Evolutionary conservation across 2,329 filamentous ascomycete species (phyloP), one percentile per base, ranked within the genome.

Genomic region (Neonectria punicea): DNA sequence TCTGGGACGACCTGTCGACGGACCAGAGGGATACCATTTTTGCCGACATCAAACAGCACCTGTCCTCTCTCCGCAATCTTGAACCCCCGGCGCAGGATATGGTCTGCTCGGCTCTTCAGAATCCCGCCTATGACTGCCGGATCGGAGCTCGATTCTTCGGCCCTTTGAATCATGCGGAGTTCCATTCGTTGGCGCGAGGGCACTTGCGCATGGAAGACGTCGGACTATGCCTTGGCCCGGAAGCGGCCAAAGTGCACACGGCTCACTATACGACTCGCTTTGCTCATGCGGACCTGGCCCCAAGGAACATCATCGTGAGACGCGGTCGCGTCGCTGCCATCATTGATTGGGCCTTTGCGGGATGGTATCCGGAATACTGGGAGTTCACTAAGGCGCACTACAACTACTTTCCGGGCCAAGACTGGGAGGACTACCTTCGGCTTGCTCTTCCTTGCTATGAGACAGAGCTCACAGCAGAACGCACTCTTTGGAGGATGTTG

Each of bases 311-410:
- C 20, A 73, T 78, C 4, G 70, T 77, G 5, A 65, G 62, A 5
- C 30, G 58, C 8, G 72, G 72, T 10, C 73, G 68, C 18, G 63
- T 78, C 6, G 70, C 63, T 49, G 74, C 72, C 4, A 71, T 77
- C n/a, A 70, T 79, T 44, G 75, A 78, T 54, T 78, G 75, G 74
- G 76, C 41, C 5, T 75, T 75, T 67, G 63, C 79, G 3, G 79
- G 80, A 58, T 78, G 76, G 74, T 77, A 77, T 63, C 76, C 75
- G 1, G 75, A 77, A 56, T 77, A 77, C 63, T 78, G 73, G 76
- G 75, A 77, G 60, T 75, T 71, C 16, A 74, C 72, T 13, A 77
- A 72, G 68, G 71, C 70, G 49, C 69, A 76, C 63, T 77, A 72
- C 36, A 66, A 68, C 61, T 68, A 28, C 36, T 63, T 67, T 20